Evolutionary conservation across 495 filamentous ascomycete genomes (phyloP), one percentile per base, ranked within the genome.

Genomic region (Penicillium malachiteum): DNA sequence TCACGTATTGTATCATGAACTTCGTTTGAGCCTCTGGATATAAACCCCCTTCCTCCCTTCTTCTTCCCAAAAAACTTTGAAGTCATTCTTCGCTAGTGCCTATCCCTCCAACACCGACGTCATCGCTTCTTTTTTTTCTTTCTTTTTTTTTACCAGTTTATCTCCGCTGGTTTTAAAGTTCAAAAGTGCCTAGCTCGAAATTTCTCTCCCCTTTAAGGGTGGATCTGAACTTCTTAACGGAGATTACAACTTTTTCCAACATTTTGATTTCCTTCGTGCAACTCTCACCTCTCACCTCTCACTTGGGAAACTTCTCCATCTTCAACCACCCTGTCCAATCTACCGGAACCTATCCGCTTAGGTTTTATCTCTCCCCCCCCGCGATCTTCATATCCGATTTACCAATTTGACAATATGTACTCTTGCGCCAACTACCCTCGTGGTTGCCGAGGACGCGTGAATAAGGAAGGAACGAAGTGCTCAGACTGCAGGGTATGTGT

Each of bases 341-440:
- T 45, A 10, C 34, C 21, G 49, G 46, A 26, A 26, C 21, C 21
- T 26, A 26, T 4, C 21, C 21, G 21, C 21, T 26, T 26, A 26
- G 21, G 21, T 26, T 26, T 26, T 26, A 4, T 26, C 21, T 26
- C 21, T 26, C 21, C 12, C 16, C 38, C 43, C 14, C 35, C 35
- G 35, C 52, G 51, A 46, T 40, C n/a, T 56, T 18, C 43, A 33
- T 11, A 43, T 8, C 13, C 38, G 10, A 8, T 35, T 37, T 48
- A n/a, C n/a, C n/a, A n/a, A n/a, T n/a, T n/a, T n/a, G n/a, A n/a
- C 37, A 50, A 18, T 40, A 52, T 79, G 77, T 79, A 71, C 66
- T 79, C 77, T 11, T 79, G 77, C 69, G 71, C 73, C 50, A 79
- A 79, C 58, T 78, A 79, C 50, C 75, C 75, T 50, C 77, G 77